Evolutionary conservation across 495 filamentous ascomycete species (phyloP).

Genomic region (Talaromyces liani): DNA sequence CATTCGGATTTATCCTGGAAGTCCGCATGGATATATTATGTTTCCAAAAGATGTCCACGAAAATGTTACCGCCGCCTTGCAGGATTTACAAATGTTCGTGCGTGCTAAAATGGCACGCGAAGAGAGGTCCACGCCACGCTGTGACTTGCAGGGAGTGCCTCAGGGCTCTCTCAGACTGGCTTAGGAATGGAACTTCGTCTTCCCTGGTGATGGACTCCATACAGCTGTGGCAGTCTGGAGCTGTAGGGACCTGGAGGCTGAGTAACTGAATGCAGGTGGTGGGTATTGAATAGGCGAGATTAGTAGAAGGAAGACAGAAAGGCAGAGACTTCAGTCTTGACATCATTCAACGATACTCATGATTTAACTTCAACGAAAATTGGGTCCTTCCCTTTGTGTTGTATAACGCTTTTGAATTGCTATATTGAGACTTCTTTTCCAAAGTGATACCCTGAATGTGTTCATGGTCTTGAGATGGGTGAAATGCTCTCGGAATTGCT

Average conservation of each 20-base stretch:
- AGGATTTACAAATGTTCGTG: conserved; percentile 6
- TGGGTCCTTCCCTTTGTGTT: conserved; percentile 1
- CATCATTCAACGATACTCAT: conserved; percentile 5
- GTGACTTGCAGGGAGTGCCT: conserved; percentile 6
- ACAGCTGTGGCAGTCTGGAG: too few species aligned
- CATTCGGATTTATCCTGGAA: conserved; percentile 44
- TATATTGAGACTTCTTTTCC: too few species aligned
- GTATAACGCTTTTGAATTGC: neutral
- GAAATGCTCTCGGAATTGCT: too few species aligned
- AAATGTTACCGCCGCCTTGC: conserved; percentile 2
- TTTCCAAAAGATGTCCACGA: conserved; percentile 17
- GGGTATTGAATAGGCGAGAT: conserved; percentile 1
- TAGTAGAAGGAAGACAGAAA: conserved; percentile 4
- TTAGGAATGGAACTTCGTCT: neutral
- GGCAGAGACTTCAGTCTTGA: conserved; percentile 5
- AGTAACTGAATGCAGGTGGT: conserved; percentile 2
- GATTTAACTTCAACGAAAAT: conserved; percentile 4
- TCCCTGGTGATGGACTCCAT: conserved; percentile 4
- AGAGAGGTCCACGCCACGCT: conserved; percentile 2
- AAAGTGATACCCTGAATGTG: too few species aligned
- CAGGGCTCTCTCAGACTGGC: conserved; percentile 1
- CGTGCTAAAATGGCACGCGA: conserved; percentile 4
- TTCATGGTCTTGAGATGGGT: too few species aligned
- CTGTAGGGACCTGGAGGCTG: neutral
- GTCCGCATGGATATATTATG: conserved; percentile 39